Percentiles rank a stretch among this genome's conserved stretches.
phyloP scores from a whole-genome alignment of 2,329 filamentous ascomycete genomes.

The Microsporum ferrugineum region DNA sequence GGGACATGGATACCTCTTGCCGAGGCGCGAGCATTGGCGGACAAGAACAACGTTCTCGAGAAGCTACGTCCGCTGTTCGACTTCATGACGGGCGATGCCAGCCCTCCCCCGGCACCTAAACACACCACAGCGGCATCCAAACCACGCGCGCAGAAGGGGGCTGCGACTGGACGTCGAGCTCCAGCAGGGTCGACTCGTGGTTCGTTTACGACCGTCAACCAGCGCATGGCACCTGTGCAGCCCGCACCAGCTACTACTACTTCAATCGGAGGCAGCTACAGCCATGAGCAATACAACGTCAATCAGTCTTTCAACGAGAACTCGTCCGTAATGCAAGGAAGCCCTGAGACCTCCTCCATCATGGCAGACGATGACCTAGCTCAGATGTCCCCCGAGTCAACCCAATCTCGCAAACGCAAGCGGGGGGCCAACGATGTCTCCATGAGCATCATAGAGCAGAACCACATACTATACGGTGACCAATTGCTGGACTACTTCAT shows the following conservation, averaged over 20 bases:
- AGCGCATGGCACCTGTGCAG: neutral
- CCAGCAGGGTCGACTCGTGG: neutral
- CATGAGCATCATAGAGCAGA: conserved; percentile 46
- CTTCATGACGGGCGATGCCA: conserved; percentile 70
- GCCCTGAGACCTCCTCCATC: conserved; percentile 72
- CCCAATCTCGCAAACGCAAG: conserved; percentile 59
- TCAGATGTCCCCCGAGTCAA: conserved; percentile 54
- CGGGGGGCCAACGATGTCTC: conserved; percentile 53
- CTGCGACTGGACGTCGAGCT: conserved; percentile 18
- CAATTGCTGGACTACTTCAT: conserved; percentile 94
- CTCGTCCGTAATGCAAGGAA: conserved; percentile 72
- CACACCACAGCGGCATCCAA: conserved; percentile 66
- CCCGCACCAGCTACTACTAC: neutral
- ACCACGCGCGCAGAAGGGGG: conserved; percentile 62
- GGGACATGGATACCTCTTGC: conserved; percentile 92
- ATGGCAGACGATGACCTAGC: conserved; percentile 72
- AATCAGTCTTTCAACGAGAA: conserved; percentile 43
- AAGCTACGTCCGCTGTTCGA: conserved; percentile 82
- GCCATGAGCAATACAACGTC: conserved; percentile 6
- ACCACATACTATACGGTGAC: conserved; percentile 84
- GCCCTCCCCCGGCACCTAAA: conserved; percentile 85
- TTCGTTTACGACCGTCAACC: conserved; percentile 8
- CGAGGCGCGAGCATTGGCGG: conserved; percentile 68
- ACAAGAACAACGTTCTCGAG: conserved; percentile 75
- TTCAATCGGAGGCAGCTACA: conserved; percentile 2